phyloP scores from a whole-genome alignment of 2,329 filamentous ascomycete species.

The Aspergillus spinulosporus region DNA sequence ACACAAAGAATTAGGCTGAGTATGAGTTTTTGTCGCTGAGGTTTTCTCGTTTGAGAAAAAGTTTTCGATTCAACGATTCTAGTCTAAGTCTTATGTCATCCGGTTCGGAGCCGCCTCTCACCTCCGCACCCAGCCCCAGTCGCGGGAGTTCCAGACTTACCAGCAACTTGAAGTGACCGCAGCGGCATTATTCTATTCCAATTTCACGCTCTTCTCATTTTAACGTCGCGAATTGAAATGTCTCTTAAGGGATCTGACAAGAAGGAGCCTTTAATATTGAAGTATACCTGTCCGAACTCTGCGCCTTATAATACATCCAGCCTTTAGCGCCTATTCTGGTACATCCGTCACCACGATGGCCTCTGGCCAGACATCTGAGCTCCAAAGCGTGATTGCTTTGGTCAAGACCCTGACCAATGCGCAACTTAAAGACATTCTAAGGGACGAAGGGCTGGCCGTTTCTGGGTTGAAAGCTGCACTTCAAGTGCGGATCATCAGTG shows the following conservation, averaged over 20 bases:
- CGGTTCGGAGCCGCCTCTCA: constrained; percentile 23
- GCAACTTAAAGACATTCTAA: constrained; percentile 75
- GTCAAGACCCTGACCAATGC: constrained; percentile 60
- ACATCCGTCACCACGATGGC: constrained; percentile 32
- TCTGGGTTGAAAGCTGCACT: constrained; percentile 83
- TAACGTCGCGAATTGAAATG: constrained; percentile 29
- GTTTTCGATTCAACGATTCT: neutral
- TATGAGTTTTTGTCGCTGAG: neutral
- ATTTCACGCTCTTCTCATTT: neutral
- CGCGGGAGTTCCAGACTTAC: neutral
- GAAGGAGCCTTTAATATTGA: constrained; percentile 26
- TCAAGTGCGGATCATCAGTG: constrained; percentile 72
- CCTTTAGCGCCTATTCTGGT: constrained; percentile 3
- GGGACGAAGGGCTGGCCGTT: constrained; percentile 70
- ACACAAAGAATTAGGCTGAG: too few relatives aligned
- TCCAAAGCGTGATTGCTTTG: constrained; percentile 43
- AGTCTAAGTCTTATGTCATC: constrained; percentile 37
- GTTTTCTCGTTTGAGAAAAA: constrained; percentile 4
- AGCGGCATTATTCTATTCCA: neutral
- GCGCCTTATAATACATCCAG: constrained; percentile 10
- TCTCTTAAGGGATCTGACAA: constrained; percentile 25
- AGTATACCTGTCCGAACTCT: constrained; percentile 25
- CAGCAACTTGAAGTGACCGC: neutral
- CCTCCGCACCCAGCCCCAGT: constrained; percentile 20
- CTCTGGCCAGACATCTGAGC: constrained; percentile 44